Evolutionary conservation across 495 filamentous ascomycete species (phyloP), one percentile per base, ranked within the genome.

Genomic region (Lepidopterella palustris): DNA sequence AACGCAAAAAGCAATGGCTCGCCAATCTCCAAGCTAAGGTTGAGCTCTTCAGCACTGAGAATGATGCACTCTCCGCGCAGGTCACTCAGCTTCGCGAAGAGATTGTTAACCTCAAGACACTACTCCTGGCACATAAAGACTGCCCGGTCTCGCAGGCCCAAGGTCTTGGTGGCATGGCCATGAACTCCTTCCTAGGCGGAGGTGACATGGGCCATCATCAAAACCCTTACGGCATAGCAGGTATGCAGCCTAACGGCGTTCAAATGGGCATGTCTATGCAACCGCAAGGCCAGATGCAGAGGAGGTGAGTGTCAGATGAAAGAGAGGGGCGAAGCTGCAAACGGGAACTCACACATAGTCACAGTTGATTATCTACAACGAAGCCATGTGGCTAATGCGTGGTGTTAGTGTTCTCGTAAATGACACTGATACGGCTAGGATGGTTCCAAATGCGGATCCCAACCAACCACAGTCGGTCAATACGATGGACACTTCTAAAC

Each of bases 1-100:
- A 98, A 72, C 85, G 93, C 5, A 98, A 98, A 79, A 98, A 98
- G 78, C 93, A 97, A 71, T 98, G 93, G 93, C 83, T 98, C 45
- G 88, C 89, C 15, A 98, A 96, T 69, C 81, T 98, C 2, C 93
- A 98, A 73, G 82, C 81, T 23, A 98, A 98, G 72, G 93, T 97
- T 27, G 93, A 98, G 69, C 75, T 96, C 45, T 97, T 88, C 68
- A 89, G 84, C 39, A 84, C 79, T 3, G 93, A 98, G 76, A 97
- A 97, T 65, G 93, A 98, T 66, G 83, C 82, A 4, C 80, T 98
- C 51, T 88, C 86, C 20, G 79, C 84, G 5, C 90, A 92, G 48
- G 91, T 97, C 55, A 82, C 87, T 25, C 80, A 85, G 59, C 77
- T 98, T 1, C 84, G 92, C 32, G 93, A 97, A 71, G 93, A 98